Conservation (phyloP, 768 basidiomycete species). For the Floccularia luteovirens region DNA sequence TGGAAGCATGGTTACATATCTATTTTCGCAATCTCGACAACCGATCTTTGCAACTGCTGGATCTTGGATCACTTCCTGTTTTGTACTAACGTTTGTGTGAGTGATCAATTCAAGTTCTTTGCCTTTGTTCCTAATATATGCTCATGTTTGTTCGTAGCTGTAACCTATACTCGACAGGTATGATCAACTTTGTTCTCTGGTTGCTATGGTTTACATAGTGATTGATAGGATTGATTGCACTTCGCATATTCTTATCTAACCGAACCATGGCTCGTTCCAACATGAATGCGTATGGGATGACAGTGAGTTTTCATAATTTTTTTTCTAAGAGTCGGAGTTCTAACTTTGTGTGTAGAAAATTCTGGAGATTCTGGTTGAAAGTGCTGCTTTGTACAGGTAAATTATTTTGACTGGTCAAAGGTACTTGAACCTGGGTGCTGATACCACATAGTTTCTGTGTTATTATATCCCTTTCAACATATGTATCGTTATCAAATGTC, state of each 20-base stretch:
- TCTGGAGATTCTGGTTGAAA: constrained; percentile 15
- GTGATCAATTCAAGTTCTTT: too few species aligned
- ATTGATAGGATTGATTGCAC: constrained; percentile 11
- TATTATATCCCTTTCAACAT: constrained; percentile 8
- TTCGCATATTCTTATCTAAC: constrained; percentile 11
- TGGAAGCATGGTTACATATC: constrained; percentile 10
- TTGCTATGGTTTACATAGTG: not conserved
- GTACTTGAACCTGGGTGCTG: not conserved
- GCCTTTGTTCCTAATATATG: not conserved
- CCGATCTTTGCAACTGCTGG: constrained; percentile 14
- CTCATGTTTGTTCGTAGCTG: constrained; percentile 7
- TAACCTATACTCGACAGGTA: constrained; percentile 12
- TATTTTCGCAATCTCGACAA: constrained; percentile 11
- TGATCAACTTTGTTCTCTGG: not conserved
- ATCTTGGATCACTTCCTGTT: constrained; percentile 12
- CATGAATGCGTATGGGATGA: constrained; percentile 5
- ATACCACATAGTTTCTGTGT: constrained; percentile 9
- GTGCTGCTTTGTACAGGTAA: constrained; percentile 12
- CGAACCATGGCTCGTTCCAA: constrained; percentile 3
- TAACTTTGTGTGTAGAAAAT: constrained; percentile 10
- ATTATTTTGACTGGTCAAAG: not conserved
- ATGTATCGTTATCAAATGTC: constrained; percentile 9
- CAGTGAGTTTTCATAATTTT: constrained; percentile 1
- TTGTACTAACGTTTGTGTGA: constrained; percentile 13
- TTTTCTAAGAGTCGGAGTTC: not conserved